phyloP scores from a whole-genome alignment of 352 stramenopile genomes.

The Pythium guiyangense region DNA sequence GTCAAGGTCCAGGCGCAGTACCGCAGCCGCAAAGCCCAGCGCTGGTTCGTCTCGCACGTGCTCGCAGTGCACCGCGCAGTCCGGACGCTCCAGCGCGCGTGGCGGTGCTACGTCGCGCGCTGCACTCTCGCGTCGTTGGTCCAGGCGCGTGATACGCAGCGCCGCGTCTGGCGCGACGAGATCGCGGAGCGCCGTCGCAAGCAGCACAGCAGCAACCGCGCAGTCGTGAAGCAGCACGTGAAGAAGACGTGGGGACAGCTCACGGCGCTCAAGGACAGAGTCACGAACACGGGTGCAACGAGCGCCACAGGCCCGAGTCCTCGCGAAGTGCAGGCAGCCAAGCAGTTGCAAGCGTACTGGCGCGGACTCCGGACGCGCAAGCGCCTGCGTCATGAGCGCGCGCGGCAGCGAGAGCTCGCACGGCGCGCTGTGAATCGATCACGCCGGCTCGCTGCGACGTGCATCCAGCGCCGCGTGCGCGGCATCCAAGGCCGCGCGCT shows the following conservation, averaged over 20 bases:
- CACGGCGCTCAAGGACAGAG: slow-evolving; percentile 12
- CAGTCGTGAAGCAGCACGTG: slow-evolving; percentile 6
- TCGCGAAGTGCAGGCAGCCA: slow-evolving; percentile 27
- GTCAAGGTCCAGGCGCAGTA: slow-evolving; percentile 49
- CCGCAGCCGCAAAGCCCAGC: slow-evolving; percentile 33
- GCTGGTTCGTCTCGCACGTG: slow-evolving; percentile 20
- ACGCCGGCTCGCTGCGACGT: slow-evolving; percentile 28
- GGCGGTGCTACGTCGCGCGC: slow-evolving; percentile 36
- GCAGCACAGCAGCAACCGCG: not conserved
- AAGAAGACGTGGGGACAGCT: slow-evolving; percentile 22
- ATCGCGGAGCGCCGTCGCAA: slow-evolving; percentile 16
- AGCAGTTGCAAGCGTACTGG: slow-evolving; percentile 49
- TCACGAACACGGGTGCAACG: not conserved
- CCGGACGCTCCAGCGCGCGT: slow-evolving; percentile 41
- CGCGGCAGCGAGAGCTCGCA: slow-evolving; percentile 17
- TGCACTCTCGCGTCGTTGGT: slow-evolving; percentile 6
- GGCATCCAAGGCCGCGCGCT: slow-evolving; percentile 36
- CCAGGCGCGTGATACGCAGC: slow-evolving; percentile 8
- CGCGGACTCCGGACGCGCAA: slow-evolving; percentile 31
- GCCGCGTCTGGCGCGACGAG: slow-evolving; percentile 17
- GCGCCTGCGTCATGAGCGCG: slow-evolving; percentile 36
- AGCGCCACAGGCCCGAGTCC: not conserved
- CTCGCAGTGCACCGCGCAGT: slow-evolving; percentile 19
- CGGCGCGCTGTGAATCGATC: slow-evolving; percentile 26
- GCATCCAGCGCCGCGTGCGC: slow-evolving; percentile 57